These are phyloP conservation scores for Lophiotrema nucula DNA, from an alignment of 495 filamentous ascomycete genomes.

Conservation along the genomic window DNA sequence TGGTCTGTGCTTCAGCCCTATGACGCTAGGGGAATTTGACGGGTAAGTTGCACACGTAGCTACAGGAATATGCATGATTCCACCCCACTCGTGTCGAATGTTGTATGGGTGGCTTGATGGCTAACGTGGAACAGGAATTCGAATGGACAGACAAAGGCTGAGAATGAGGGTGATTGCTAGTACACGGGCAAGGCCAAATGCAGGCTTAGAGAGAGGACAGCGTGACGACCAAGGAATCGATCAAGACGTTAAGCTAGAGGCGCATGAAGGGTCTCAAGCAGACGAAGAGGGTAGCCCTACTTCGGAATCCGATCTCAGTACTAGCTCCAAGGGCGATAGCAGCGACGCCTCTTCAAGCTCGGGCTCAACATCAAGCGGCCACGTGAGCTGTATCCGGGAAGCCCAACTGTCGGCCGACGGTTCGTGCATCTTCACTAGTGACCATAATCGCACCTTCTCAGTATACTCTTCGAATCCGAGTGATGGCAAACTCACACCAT, in stretches of 20 bases:
- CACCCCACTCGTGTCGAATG: too few species aligned
- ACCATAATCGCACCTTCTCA: conserved; percentile 68
- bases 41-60: too few species aligned
- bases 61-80: too few species aligned
- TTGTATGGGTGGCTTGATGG: too few species aligned
- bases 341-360: too few species aligned
- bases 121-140: too few species aligned
- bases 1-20: conserved; percentile 25
- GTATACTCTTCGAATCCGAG: conserved; percentile 50
- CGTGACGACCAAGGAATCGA: not conserved
- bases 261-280: too few species aligned
- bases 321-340: too few species aligned
- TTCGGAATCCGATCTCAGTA: too few species aligned
- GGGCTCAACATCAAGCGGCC: too few species aligned
- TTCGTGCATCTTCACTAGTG: conserved; percentile 73
- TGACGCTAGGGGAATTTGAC: not conserved
- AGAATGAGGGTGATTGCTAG: not conserved
- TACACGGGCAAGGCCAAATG: not conserved
- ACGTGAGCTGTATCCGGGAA: conserved; percentile 56
- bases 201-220: not conserved
- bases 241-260: not conserved
- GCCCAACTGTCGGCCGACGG: conserved; percentile 67
- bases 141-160: not conserved
- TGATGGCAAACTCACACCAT: conserved; percentile 65
- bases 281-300: too few species aligned